Base-by-base conservation (phyloP, 106 monocot species). In the Dendrobium nobile region DNA sequence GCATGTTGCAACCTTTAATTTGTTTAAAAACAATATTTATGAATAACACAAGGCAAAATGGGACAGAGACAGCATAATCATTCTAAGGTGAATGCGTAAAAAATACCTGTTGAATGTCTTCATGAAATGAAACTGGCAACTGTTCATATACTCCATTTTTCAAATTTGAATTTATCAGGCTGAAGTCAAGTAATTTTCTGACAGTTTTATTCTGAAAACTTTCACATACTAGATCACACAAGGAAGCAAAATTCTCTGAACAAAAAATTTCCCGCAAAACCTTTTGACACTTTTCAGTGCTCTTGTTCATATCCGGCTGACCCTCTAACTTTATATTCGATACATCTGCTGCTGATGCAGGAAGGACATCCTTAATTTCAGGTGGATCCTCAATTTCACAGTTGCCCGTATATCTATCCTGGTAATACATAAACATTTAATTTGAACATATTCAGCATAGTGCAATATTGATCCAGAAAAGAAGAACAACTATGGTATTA, bases 51-150 rank as follows among this genome's bases (percentile, higher is more conserved):
- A 61, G 61, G n/a, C 18, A 58, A 58, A 58, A 58, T 58, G 58
- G 58, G 20, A 58, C 13, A 58, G 18, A 68, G 20, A 64, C 64
- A 61, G 31, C 70, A 70, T 37, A 70, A 70, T 70, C 33, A 70
- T 16, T 70, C 33, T 4, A 74, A 44, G 43, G 44, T 74, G 18
- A 74, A 74, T 7, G 20, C 17, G 74, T 74, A 9, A 42, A 70
- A 11, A 70, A 9, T 91, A 95, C 95, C 90, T 86, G 86, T 56
- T 89, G 91, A 77, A 95, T 82, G 81, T 93, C 91, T 82, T 88
- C 80, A 79, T 84, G 80, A 85, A 93, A 88, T 72, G 80, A 76
- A 41, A 76, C 79, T 28, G 82, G 78, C 18, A 84, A 79, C 24
- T 70, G 87, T n/a, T 84, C 93, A 85, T 93, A 90, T 59, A 72